phyloP scores from a whole-genome alignment of 768 basidiomycete genomes.

The Guyanaporus albipodus region DNA sequence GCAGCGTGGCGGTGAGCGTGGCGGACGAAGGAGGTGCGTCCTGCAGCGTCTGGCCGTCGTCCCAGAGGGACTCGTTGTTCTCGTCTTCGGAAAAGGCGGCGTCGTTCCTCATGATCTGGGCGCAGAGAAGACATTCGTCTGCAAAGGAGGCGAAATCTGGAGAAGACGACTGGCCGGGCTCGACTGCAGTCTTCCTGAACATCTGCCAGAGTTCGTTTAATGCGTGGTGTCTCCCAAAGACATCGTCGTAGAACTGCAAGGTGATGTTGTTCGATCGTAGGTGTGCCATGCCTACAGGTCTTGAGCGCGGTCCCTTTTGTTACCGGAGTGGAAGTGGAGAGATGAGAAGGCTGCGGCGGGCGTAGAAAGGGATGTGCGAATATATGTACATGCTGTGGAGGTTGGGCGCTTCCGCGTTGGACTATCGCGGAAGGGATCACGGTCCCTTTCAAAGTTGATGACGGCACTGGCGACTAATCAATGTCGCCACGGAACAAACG shows the following conservation, averaged over 20 bases:
- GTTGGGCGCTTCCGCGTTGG: constrained; percentile 11
- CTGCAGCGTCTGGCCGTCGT: neutral
- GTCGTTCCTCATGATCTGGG: constrained; percentile 12
- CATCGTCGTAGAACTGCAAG: constrained; percentile 1
- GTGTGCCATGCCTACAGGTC: constrained; percentile 5
- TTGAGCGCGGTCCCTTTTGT: neutral
- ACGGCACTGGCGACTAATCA: too few relatives aligned
- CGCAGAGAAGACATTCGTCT: constrained; percentile 30
- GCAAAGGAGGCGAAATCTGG: constrained; percentile 23
- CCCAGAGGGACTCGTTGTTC: neutral
- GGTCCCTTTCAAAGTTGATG: neutral
- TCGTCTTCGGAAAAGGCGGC: neutral
- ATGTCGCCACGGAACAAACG: neutral
- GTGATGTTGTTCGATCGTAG: constrained; percentile 15
- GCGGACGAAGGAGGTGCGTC: neutral
- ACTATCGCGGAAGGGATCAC: neutral
- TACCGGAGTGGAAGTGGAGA: neutral
- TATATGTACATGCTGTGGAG: constrained; percentile 17
- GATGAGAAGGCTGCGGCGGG: constrained; percentile 10
- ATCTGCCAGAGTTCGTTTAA: constrained; percentile 18
- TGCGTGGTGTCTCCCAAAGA: neutral
- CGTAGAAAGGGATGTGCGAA: neutral
- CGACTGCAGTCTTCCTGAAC: constrained; percentile 24
- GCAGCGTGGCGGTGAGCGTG: neutral
- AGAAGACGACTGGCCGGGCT: constrained; percentile 24